A percentile compares a stretch with the other conserved stretches of the same genome.
Conservation (phyloP, 1,284 basidiomycete species). For the Leccinum huronense region DNA sequence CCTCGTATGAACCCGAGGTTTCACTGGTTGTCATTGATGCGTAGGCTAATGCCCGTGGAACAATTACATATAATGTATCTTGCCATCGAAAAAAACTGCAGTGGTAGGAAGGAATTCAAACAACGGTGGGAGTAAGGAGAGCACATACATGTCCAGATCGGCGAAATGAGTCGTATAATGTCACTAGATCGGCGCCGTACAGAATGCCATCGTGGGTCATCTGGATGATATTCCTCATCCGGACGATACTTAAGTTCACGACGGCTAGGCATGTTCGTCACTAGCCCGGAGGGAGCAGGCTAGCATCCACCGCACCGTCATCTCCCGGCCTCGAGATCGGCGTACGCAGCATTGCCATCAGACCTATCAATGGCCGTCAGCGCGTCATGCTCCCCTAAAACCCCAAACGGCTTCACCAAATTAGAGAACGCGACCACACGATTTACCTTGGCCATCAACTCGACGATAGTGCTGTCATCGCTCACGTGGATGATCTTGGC, state of each 20-base stretch:
- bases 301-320: slow-evolving; percentile 76
- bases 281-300: slow-evolving; percentile 88
- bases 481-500: slow-evolving; percentile 94
- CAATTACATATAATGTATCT: slow-evolving; percentile 92
- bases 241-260: no score
- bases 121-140: slow-evolving; percentile 6
- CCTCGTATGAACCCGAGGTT: slow-evolving; percentile 46
- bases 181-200: no score
- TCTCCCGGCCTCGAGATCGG: slow-evolving; percentile 72
- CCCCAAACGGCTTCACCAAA: slow-evolving; percentile 91
- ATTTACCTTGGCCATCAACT: slow-evolving; percentile 89
- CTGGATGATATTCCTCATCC: no score
- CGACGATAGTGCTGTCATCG: slow-evolving; percentile 92
- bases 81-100: slow-evolving; percentile 89
- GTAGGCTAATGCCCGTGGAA: slow-evolving; percentile 73
- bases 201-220: no score
- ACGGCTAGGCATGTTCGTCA: no score
- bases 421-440: slow-evolving; percentile 93
- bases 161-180: slow-evolving; percentile 93
- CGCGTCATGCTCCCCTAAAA: slow-evolving; percentile 52
- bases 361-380: slow-evolving; percentile 46
- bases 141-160: slow-evolving; percentile 85
- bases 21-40: slow-evolving; percentile 51
- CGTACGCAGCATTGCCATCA: slow-evolving; percentile 96
- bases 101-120: slow-evolving; percentile 16